Conservation (phyloP, 805 yeast species). For the Kregervanrija pseudodelftensis region DNA sequence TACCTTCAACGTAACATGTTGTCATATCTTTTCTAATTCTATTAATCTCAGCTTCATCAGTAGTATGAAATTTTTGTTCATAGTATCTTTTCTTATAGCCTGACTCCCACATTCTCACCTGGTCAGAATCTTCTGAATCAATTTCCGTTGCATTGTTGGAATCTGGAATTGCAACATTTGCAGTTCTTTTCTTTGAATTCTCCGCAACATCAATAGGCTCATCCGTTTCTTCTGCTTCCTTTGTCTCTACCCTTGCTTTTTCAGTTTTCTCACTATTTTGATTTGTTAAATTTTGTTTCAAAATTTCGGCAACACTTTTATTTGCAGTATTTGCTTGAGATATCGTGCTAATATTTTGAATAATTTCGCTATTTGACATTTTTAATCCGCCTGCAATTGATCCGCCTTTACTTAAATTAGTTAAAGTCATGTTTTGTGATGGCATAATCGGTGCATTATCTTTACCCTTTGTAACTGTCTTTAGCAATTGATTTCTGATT, state of each 20-base stretch:
- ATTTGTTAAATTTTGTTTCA: slow-evolving; percentile 33
- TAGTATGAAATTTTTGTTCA: slow-evolving; percentile 58
- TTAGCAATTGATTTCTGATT: slow-evolving; percentile 36
- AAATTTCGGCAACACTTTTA: slow-evolving; percentile 56
- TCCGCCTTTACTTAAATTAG: slow-evolving; percentile 63
- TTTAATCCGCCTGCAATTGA: slow-evolving; percentile 50
- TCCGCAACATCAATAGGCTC: slow-evolving; percentile 25
- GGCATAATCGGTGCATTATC: slow-evolving; percentile 72
- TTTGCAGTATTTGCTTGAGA: slow-evolving; percentile 69
- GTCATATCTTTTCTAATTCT: slow-evolving; percentile 54
- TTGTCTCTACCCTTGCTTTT: neutral
- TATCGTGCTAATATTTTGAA: slow-evolving; percentile 51
- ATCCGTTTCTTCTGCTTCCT: slow-evolving; percentile 15
- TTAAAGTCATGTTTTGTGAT: slow-evolving; percentile 64
- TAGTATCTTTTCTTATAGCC: slow-evolving; percentile 86
- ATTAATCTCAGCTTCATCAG: slow-evolving; percentile 46
- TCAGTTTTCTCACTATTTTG: slow-evolving; percentile 19
- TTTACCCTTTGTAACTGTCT: slow-evolving; percentile 61
- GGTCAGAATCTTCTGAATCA: slow-evolving; percentile 39
- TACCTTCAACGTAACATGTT: slow-evolving; percentile 79
- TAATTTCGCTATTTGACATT: slow-evolving; percentile 64
- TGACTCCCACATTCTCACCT: slow-evolving; percentile 66
- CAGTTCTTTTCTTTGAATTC: slow-evolving; percentile 6
- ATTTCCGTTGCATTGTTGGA: slow-evolving; percentile 7
- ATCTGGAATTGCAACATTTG: slow-evolving; percentile 10